Base-by-base conservation (phyloP, 73 alveolate genomes). In the Paramecium biaurelia region DNA sequence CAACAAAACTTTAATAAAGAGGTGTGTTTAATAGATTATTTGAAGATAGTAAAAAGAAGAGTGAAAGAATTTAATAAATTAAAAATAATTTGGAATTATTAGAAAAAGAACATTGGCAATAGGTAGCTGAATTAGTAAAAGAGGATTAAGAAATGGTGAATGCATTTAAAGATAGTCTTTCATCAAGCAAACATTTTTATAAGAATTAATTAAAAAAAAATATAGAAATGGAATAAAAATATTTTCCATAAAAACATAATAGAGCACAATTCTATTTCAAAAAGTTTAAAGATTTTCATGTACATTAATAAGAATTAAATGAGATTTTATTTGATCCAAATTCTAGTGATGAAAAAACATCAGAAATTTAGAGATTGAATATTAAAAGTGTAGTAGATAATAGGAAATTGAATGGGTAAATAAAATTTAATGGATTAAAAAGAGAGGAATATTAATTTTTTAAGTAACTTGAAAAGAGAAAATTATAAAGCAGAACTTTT, bases 101-200 rank as follows among this genome's bases (percentile, higher is more conserved):
- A 20, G 89, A 76, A 43, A 76, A 41, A 42, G 89, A 76, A 5
- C 89, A 76, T 76, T 76, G 89, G 89, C 8, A 37, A 30, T 41
- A 76, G 24, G 47, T 76, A 37, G 70, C 47, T 11, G 37, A 34
- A 76, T 26, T 76, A 76, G 70, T 76, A 3, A 26, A 76, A 43
- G 38, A 34, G 28, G 70, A 76, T 76, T 76, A 41, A 76, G 89
- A 76, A 7, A 20, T 30, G 0, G 89, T 30, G 12, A 23, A 37
- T 43, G 26, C 18, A 41, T 76, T 76, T 43, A 76, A 43, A 30
- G 70, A 76, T 7, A 37, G 43, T 21, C 23, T 76, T 37, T n/a
- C 67, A 9, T 37, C 70, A 37, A 41, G 72, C 18, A 76, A 76
- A 76, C 89, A 76, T 76, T 76, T 76, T 76, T 76, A 76, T 76